A percentile compares a stretch with the other conserved stretches of the same genome.
Conservation (phyloP, 2,329 filamentous ascomycete species). For the Leptoxyphium fumago region DNA sequence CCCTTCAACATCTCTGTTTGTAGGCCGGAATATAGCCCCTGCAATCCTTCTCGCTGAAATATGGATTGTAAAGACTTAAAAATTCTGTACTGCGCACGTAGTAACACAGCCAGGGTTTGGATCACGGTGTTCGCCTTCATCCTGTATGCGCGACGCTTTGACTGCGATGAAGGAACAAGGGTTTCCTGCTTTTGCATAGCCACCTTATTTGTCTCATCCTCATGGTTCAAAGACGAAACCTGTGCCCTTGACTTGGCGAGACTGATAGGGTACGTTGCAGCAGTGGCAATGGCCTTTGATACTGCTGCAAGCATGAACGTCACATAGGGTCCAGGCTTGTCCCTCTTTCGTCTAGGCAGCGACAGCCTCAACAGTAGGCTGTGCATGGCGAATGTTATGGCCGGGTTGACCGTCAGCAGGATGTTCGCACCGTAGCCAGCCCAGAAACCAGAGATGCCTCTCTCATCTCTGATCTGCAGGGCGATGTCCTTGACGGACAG, state of each 20-base stretch:
- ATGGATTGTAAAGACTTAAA: constrained; percentile 17
- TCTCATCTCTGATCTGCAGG: constrained; percentile 48
- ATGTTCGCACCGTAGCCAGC: constrained; percentile 71
- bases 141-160: constrained; percentile 1
- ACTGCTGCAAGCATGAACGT: constrained; percentile 57
- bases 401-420: constrained; percentile 71
- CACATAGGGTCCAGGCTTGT: constrained; percentile 36
- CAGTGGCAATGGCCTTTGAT: constrained; percentile 64
- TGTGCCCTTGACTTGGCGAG: constrained; percentile 72
- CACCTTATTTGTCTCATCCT: constrained; percentile 11
- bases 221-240: constrained; percentile 31
- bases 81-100: constrained; percentile 17
- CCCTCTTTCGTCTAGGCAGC: constrained; percentile 38
- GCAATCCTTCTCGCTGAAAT: constrained; percentile 43
- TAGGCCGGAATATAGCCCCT: constrained; percentile 61
- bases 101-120: constrained; percentile 7
- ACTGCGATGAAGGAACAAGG: neutral
- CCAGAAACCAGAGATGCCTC: constrained; percentile 67
- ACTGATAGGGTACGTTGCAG: constrained; percentile 72
- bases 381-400: constrained; percentile 69
- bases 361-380: constrained; percentile 46
- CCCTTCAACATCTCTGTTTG: constrained; percentile 64
- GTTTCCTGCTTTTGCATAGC: constrained; percentile 7
- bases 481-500: constrained; percentile 42
- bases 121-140: constrained; percentile 2